Conservation (phyloP, 352 stramenopile genomes). For the Globisporangium radiosum region DNA sequence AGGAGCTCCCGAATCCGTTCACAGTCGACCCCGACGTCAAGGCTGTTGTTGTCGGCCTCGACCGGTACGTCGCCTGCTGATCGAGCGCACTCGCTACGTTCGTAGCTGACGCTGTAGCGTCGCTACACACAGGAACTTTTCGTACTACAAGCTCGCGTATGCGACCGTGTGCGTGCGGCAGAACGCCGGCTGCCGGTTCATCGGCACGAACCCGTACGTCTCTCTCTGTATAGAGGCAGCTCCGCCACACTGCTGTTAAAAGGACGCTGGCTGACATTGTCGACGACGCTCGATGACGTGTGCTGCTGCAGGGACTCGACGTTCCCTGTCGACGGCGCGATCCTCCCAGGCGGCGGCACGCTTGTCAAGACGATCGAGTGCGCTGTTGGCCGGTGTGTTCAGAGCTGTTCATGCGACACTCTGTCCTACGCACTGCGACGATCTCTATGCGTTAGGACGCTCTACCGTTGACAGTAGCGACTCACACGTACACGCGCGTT, state of each 20-base stretch:
- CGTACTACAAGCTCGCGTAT: slow-evolving; percentile 85
- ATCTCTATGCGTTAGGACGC: too few relatives aligned
- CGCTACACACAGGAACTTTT: slow-evolving; percentile 39
- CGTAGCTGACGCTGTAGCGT: too few relatives aligned
- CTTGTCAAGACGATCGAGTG: slow-evolving; percentile 66
- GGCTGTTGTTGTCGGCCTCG: slow-evolving; percentile 75
- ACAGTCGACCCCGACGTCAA: slow-evolving; percentile 60
- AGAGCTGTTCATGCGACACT: neutral
- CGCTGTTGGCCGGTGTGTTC: slow-evolving; percentile 49
- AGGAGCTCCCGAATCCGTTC: slow-evolving; percentile 62
- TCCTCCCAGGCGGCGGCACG: slow-evolving; percentile 66
- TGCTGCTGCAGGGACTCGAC: slow-evolving; percentile 44
- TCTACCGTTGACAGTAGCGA: too few relatives aligned
- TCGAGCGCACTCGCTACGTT: neutral
- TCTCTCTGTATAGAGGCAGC: neutral
- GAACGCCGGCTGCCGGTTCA: slow-evolving; percentile 73
- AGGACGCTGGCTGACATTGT: neutral
- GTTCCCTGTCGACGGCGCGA: slow-evolving; percentile 65
- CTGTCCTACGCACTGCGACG: too few relatives aligned
- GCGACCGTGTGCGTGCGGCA: slow-evolving; percentile 61
- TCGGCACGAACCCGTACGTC: slow-evolving; percentile 74
- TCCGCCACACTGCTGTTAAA: neutral
- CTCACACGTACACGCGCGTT: too few relatives aligned
- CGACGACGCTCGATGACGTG: too few relatives aligned
- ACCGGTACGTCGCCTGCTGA: slow-evolving; percentile 29